Percentiles rank a stretch among this genome's conserved stretches.
Evolutionary conservation across 371 early-diverging fungal genomes (phyloP).

Genomic region (Saksenaea oblongispora): DNA sequence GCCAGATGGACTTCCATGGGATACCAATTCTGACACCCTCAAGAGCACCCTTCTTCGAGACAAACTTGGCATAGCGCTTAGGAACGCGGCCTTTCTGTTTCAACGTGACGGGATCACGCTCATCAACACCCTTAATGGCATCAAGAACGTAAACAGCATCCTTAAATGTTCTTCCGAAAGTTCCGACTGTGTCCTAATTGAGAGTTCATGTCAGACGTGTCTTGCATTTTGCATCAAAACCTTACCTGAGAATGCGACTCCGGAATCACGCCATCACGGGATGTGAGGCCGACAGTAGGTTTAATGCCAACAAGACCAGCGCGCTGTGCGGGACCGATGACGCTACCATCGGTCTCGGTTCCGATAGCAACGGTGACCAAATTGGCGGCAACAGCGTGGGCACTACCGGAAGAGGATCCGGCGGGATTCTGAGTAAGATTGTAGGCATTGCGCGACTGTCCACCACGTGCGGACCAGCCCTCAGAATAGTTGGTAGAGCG

Average conservation of each 20-base stretch:
- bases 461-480: slow-evolving; percentile 24
- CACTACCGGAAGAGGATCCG: slow-evolving; percentile 33
- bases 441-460: slow-evolving; percentile 18
- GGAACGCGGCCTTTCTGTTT: slow-evolving; percentile 8
- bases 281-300: slow-evolving; percentile 32
- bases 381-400: slow-evolving; percentile 24
- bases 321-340: slow-evolving; percentile 22
- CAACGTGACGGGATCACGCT: slow-evolving; percentile 8
- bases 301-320: slow-evolving; percentile 25
- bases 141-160: slow-evolving; percentile 12
- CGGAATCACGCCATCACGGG: slow-evolving; percentile 31
- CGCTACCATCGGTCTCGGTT: slow-evolving; percentile 36
- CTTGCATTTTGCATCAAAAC: background rate
- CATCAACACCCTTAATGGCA: slow-evolving; percentile 16
- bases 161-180: slow-evolving; percentile 15
- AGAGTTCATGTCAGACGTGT: background rate
- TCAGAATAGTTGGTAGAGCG: slow-evolving; percentile 12
- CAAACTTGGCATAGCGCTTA: background rate
- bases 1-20: slow-evolving; percentile 13
- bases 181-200: slow-evolving; percentile 22
- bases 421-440: slow-evolving; percentile 12
- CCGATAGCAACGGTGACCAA: slow-evolving; percentile 28
- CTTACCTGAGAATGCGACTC: slow-evolving; percentile 24
- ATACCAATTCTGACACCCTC: slow-evolving; percentile 10
- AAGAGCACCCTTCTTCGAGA: slow-evolving; percentile 2